Conservation (phyloP, 169 alveolate species). For the Babesia bovis region DNA sequence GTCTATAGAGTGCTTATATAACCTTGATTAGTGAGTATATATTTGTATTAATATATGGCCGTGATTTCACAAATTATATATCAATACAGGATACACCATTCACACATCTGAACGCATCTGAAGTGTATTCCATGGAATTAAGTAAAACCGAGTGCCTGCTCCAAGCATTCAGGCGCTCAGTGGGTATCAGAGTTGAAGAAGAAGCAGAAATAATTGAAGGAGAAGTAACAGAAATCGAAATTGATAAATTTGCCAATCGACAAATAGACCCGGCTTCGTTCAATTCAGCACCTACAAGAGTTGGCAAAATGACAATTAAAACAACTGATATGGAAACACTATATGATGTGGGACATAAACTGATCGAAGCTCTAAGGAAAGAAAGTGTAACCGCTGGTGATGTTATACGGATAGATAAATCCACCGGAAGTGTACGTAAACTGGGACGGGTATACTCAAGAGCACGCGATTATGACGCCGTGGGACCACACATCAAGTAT, state of each 20-base stretch:
- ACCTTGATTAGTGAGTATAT: not conserved
- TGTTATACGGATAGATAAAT: slow-evolving; percentile 95
- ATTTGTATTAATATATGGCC: too few relatives aligned
- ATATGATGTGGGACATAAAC: slow-evolving; percentile 94
- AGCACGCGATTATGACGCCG: slow-evolving; percentile 96
- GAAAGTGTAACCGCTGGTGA: slow-evolving; percentile 89
- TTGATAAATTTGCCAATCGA: slow-evolving; percentile 82
- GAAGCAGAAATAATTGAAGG: slow-evolving; percentile 99
- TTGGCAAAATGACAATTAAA: slow-evolving; percentile 94
- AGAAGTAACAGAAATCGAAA: slow-evolving; percentile 98
- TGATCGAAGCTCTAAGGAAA: slow-evolving; percentile 86
- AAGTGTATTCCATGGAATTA: slow-evolving; percentile 97
- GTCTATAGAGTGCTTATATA: too few relatives aligned
- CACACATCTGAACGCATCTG: slow-evolving; percentile 97
- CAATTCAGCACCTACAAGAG: slow-evolving; percentile 31
- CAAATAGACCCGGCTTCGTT: slow-evolving; percentile 41
- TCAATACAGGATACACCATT: slow-evolving; percentile 91
- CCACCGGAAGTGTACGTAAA: slow-evolving; percentile 94
- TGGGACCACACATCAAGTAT: slow-evolving; percentile 90
- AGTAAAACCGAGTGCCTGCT: slow-evolving; percentile 94
- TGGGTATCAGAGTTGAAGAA: slow-evolving; percentile 97
- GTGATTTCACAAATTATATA: too few relatives aligned
- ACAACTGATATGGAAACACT: slow-evolving; percentile 99
- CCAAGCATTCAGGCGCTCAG: slow-evolving; percentile 96
- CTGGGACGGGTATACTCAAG: slow-evolving; percentile 96